phyloP scores from a whole-genome alignment of 176 grass and related monocot species.

The Phoenix roebelenii region DNA sequence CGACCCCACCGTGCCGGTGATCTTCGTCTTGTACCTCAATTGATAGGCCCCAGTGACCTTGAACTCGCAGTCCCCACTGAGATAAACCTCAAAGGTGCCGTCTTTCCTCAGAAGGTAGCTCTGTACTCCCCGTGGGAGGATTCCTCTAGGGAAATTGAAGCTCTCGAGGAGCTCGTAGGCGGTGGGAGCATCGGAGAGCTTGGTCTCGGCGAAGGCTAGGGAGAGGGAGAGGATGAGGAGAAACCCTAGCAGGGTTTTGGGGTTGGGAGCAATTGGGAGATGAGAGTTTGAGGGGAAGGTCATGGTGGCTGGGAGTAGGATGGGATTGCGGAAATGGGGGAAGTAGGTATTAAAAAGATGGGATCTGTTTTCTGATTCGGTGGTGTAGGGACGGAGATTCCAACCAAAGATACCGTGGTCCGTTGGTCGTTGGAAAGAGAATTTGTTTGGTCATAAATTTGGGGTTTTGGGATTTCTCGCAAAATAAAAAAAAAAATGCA shows the following conservation, averaged over 20 bases:
- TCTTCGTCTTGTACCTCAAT: slow-evolving; percentile 28
- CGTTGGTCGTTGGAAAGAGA: too few species aligned
- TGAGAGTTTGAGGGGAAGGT: too few species aligned
- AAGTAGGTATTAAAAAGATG: too few species aligned
- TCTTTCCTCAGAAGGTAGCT: slow-evolving; percentile 60
- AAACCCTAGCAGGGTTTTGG: neutral
- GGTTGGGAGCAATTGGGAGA: too few species aligned
- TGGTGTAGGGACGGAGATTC: too few species aligned
- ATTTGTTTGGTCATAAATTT: too few species aligned
- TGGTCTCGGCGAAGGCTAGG: slow-evolving; percentile 1
- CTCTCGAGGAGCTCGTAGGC: slow-evolving; percentile 53
- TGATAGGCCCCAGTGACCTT: slow-evolving; percentile 29
- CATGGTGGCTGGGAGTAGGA: too few species aligned
- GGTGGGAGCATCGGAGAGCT: slow-evolving; percentile 16
- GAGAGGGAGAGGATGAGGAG: slow-evolving; percentile 2
- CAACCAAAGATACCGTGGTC: too few species aligned
- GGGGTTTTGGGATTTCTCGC: too few species aligned
- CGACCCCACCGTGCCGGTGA: slow-evolving; percentile 26
- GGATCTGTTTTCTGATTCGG: too few species aligned
- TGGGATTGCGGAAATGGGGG: too few species aligned
- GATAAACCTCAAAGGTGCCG: slow-evolving; percentile 46
- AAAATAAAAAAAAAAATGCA: too few species aligned
- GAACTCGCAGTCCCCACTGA: slow-evolving; percentile 32
- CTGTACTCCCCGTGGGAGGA: slow-evolving; percentile 51
- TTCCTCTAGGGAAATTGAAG: slow-evolving; percentile 48